Conservation (phyloP, 129 eudicot genomes). For the Apium graveolens region DNA sequence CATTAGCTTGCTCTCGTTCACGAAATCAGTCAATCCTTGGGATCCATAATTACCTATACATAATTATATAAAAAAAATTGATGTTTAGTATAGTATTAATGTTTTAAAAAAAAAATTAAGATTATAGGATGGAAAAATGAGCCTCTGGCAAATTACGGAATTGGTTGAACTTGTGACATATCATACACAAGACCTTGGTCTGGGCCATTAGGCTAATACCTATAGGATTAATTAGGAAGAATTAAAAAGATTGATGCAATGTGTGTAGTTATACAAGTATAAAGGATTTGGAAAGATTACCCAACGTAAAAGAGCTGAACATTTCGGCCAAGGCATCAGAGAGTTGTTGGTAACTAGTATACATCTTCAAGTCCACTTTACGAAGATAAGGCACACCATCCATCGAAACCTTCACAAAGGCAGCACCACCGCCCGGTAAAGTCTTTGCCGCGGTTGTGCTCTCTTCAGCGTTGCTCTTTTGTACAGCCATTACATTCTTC, state of each 20-base stretch:
- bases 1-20: conserved; percentile 85
- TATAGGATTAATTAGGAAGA: too few relatives aligned
- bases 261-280: not conserved
- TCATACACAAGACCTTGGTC: too few relatives aligned
- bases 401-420: conserved; percentile 82
- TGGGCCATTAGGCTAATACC: too few relatives aligned
- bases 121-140: too few relatives aligned
- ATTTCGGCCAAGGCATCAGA: conserved; percentile 86
- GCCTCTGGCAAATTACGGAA: too few relatives aligned
- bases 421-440: conserved; percentile 11
- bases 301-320: conserved; percentile 91
- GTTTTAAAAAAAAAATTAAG: too few relatives aligned
- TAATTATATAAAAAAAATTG: too few relatives aligned
- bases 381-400: conserved; percentile 96
- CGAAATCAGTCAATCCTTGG: conserved; percentile 88
- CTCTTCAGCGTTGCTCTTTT: conserved; percentile 45
- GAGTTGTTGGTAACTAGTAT: conserved; percentile 61
- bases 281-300: conserved; percentile 15
- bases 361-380: conserved; percentile 81
- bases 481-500: conserved; percentile 62
- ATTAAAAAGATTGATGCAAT: not conserved
- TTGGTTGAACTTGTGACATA: too few relatives aligned
- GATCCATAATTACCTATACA: conserved; percentile 66
- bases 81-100: too few relatives aligned
- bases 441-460: not conserved